These are phyloP conservation scores for Exobasidium rhododendri DNA, from an alignment of 1,284 basidiomycete genomes.

Conservation along the genomic window DNA sequence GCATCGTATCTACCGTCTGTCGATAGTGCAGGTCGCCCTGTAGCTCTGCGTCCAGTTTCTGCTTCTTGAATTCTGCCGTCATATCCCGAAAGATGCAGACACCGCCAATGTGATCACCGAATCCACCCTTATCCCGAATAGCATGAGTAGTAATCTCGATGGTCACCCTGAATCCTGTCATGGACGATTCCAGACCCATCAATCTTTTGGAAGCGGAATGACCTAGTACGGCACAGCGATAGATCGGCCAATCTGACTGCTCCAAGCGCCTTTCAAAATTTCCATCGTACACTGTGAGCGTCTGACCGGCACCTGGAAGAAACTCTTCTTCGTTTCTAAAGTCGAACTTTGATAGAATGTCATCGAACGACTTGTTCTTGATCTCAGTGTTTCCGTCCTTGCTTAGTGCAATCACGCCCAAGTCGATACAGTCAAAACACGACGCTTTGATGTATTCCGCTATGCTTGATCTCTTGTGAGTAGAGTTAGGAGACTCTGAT, in stretches of 20 bases:
- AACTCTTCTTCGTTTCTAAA: not conserved
- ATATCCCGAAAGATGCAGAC: slow-evolving; percentile 36
- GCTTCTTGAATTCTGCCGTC: slow-evolving; percentile 25
- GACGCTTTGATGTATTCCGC: not conserved
- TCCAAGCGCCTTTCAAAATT: slow-evolving; percentile 37
- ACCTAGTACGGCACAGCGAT: slow-evolving; percentile 38
- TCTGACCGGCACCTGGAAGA: not conserved
- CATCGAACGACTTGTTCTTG: not conserved
- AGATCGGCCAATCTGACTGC: slow-evolving; percentile 39
- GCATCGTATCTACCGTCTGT: slow-evolving; percentile 43
- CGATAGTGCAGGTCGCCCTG: slow-evolving; percentile 43
- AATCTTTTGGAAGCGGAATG: not conserved
- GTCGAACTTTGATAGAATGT: not conserved
- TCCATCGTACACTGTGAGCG: slow-evolving; percentile 37
- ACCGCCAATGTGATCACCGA: slow-evolving; percentile 39
- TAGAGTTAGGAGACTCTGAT: slow-evolving; percentile 13
- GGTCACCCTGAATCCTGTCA: slow-evolving; percentile 26
- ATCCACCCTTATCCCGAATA: slow-evolving; percentile 24
- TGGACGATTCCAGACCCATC: not conserved
- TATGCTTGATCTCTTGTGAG: not conserved
- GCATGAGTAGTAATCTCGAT: slow-evolving; percentile 26
- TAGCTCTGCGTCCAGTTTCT: slow-evolving; percentile 26
- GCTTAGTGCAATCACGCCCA: not conserved
- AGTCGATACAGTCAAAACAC: not conserved
- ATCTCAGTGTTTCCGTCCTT: not conserved